phyloP scores from a whole-genome alignment of 768 basidiomycete species.

The Trametes cingulata region DNA sequence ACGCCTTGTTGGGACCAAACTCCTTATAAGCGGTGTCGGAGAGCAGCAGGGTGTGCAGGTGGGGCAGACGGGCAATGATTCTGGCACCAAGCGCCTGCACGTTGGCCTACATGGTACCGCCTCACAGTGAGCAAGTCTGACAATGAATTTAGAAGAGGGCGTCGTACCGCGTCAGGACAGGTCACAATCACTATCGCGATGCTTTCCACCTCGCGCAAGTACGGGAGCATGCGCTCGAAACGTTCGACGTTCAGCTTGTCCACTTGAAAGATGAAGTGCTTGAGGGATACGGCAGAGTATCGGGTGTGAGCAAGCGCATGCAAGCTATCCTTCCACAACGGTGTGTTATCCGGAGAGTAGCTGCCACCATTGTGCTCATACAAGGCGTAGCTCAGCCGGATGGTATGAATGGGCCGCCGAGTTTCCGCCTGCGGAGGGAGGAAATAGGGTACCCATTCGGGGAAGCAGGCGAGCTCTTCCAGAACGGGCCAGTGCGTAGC shows the following conservation, averaged over 20 bases:
- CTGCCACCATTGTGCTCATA: neutral
- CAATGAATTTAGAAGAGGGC: neutral
- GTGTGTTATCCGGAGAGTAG: neutral
- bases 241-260: neutral
- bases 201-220: neutral
- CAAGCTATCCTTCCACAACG: neutral
- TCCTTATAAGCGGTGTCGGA: neutral
- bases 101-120: neutral
- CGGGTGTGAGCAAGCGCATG: neutral
- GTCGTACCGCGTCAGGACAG: neutral
- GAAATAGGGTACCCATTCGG: neutral
- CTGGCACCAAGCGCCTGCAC: neutral
- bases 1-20: neutral
- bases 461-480: neutral
- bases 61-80: neutral
- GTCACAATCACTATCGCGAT: neutral
- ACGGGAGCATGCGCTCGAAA: neutral
- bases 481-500: neutral
- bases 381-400: neutral
- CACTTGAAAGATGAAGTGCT: neutral
- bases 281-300: neutral
- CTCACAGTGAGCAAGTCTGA: neutral
- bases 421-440: neutral
- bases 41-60: neutral
- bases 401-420: neutral